Evolutionary conservation across 257 asterid genomes (phyloP).

Genomic region (Rhazya stricta): DNA sequence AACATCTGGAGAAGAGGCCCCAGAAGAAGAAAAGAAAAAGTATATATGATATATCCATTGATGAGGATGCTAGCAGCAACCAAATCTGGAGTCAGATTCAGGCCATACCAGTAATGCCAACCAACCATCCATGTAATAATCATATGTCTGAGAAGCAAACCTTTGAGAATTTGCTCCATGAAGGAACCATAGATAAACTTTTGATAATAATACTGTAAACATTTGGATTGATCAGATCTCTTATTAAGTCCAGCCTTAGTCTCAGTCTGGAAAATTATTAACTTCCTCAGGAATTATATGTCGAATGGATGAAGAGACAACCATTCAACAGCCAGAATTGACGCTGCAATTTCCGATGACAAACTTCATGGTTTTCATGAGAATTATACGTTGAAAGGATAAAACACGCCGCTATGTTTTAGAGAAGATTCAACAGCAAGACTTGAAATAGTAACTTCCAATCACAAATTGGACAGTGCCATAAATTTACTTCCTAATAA

Average conservation of each 20-base stretch:
- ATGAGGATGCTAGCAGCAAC: background rate
- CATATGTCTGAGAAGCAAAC: background rate
- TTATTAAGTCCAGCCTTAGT: background rate
- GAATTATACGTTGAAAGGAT: background rate
- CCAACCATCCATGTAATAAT: background rate
- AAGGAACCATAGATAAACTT: background rate
- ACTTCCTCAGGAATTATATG: background rate
- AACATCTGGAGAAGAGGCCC: background rate
- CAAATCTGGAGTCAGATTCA: background rate
- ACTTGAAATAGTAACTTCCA: background rate
- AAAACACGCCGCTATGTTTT: background rate
- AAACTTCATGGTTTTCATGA: no score
- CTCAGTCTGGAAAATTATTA: background rate
- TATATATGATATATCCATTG: background rate
- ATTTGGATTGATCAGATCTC: background rate
- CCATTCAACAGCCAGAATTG: no score
- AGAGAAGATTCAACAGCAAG: background rate
- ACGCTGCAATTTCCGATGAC: no score
- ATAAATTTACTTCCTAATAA: background rate
- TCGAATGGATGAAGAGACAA: background rate
- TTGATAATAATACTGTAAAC: no score
- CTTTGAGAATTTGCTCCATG: background rate
- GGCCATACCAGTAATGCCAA: background rate
- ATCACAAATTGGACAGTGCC: background rate
- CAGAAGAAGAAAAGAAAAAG: background rate